Evolutionary conservation across 164 flowering plant species (phyloP).

Genomic region (Chimonanthus praecox): DNA sequence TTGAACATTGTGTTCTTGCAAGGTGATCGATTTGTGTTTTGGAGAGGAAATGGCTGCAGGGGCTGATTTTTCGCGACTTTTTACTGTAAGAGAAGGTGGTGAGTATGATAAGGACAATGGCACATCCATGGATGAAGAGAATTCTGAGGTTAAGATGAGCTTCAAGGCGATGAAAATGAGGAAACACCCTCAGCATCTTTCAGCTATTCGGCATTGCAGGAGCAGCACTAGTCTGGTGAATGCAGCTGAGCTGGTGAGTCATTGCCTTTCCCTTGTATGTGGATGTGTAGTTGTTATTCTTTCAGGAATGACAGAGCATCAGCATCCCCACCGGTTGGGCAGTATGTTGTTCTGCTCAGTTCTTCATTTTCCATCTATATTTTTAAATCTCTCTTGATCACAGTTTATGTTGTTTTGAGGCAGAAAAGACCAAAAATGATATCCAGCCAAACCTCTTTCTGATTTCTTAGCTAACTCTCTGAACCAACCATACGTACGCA

Average conservation of each 20-base stretch:
- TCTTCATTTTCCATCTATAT: neutral
- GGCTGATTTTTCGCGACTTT: slow-evolving; percentile 29
- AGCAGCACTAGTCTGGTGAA: slow-evolving; percentile 39
- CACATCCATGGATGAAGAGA: slow-evolving; percentile 25
- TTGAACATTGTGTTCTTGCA: slow-evolving; percentile 5
- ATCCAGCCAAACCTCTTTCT: no score
- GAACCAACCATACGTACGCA: no score
- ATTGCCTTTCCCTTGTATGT: neutral
- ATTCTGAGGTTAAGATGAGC: slow-evolving; percentile 25
- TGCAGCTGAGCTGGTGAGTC: slow-evolving; percentile 31
- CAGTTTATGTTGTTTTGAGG: no score
- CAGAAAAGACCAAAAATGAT: no score
- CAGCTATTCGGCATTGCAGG: slow-evolving; percentile 42
- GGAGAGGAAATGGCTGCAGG: slow-evolving; percentile 32
- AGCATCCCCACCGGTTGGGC: neutral
- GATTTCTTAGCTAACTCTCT: no score
- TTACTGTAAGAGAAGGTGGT: slow-evolving; percentile 22
- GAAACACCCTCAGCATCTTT: slow-evolving; percentile 52
- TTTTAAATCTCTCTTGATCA: neutral
- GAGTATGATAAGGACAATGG: slow-evolving; percentile 25
- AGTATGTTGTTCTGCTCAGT: neutral
- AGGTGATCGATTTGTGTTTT: slow-evolving; percentile 18
- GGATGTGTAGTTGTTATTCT: neutral
- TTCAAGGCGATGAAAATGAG: slow-evolving; percentile 28
- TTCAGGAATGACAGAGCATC: no score